Conservation (phyloP, 306 rosid species). For the Neltuma alba region DNA sequence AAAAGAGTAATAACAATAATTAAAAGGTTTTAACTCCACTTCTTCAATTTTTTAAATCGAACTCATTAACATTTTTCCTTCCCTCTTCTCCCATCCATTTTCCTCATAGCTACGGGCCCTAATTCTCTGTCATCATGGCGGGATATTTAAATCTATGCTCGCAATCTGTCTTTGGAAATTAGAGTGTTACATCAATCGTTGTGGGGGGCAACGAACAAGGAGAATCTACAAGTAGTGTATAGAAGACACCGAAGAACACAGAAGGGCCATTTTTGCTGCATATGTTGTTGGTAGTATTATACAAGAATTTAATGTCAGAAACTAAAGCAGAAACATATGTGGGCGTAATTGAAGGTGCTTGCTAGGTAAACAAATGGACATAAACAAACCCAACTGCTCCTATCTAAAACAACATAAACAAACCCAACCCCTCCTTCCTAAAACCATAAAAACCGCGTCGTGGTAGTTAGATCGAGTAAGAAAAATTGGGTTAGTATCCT, state of each 20-base stretch:
- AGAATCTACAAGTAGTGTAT: background rate
- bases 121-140: background rate
- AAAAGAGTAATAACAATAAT: too few species aligned
- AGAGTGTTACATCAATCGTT: background rate
- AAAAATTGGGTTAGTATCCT: too few species aligned
- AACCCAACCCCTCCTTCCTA: conserved; percentile 8
- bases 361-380: background rate
- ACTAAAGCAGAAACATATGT: conserved; percentile 16
- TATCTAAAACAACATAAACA: conserved; percentile 23
- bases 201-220: background rate
- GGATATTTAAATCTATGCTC: background rate
- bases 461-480: too few species aligned
- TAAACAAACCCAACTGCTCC: background rate
- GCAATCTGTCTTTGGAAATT: background rate
- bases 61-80: too few species aligned
- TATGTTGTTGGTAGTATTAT: background rate
- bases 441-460: background rate
- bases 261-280: conserved; percentile 15
- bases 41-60: too few species aligned
- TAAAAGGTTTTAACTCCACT: too few species aligned
- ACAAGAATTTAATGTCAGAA: conserved; percentile 15
- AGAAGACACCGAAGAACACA: background rate
- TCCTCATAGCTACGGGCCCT: too few species aligned
- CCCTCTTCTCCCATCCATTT: too few species aligned
- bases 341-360: background rate